These are phyloP conservation scores for Ascocoryne sarcoides DNA, from an alignment of 2,329 filamentous ascomycete genomes.

Conservation along the genomic window DNA sequence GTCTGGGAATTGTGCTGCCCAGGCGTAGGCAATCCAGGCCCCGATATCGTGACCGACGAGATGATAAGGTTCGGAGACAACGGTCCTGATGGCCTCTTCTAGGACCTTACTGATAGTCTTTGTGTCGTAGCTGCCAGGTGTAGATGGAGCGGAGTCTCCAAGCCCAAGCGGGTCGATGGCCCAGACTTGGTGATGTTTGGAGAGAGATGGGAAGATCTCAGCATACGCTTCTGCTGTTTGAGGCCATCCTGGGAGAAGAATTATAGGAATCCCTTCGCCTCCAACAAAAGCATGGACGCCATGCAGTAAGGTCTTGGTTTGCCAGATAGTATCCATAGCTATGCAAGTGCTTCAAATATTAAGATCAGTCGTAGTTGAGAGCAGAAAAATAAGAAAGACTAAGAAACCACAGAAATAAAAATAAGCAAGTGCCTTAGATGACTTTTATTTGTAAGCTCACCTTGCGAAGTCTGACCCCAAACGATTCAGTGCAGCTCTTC, in stretches of 20 bases:
- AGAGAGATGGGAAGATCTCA: background rate
- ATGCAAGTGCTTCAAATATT: too few relatives aligned
- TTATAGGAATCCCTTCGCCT: background rate
- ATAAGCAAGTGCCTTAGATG: too few relatives aligned
- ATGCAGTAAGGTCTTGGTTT: background rate
- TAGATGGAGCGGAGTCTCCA: background rate
- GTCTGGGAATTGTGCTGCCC: slow-evolving; percentile 1
- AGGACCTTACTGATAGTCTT: background rate
- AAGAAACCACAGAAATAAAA: too few relatives aligned
- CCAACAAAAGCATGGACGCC: background rate
- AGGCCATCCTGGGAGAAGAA: slow-evolving; percentile 1
- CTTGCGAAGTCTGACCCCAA: too few relatives aligned
- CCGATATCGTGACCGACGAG: slow-evolving; percentile 1
- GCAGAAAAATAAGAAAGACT: too few relatives aligned
- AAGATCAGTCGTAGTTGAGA: too few relatives aligned
- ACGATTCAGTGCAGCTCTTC: too few relatives aligned
- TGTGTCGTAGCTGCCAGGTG: background rate
- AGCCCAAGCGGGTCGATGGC: background rate
- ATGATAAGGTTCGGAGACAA: background rate
- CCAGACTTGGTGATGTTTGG: background rate
- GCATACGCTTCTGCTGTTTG: slow-evolving; percentile 1
- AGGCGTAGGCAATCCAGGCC: slow-evolving; percentile 2
- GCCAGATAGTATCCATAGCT: background rate
- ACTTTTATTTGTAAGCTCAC: too few relatives aligned
- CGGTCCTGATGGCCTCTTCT: background rate